Evolutionary conservation across 1,284 basidiomycete species (phyloP).

Genomic region (Ganoderma sp.): DNA sequence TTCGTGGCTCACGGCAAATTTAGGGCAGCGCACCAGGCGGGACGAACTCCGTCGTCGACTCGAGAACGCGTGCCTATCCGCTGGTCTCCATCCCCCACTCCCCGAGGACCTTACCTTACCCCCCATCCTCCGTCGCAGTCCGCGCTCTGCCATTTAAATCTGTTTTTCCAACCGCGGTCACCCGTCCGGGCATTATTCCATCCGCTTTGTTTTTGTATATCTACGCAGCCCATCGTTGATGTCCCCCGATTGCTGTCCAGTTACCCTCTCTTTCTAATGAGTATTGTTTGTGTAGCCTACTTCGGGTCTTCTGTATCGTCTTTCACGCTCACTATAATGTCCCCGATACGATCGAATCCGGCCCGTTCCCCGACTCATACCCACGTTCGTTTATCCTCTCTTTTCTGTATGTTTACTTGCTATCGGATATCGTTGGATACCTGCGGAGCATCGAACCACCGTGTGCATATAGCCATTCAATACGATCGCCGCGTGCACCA

Average conservation of each 20-base stretch:
- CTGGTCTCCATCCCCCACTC: conserved; percentile 35
- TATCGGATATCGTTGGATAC: conserved; percentile 9
- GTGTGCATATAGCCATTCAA: conserved; percentile 15
- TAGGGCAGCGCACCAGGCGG: conserved; percentile 37
- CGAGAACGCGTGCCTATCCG: conserved; percentile 36
- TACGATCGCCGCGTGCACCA: conserved; percentile 4
- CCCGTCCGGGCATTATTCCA: conserved; percentile 8
- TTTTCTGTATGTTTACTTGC: conserved; percentile 17
- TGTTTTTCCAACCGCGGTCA: conserved; percentile 6
- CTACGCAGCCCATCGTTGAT: conserved; percentile 16
- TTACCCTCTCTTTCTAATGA: conserved; percentile 19
- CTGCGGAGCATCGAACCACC: not conserved
- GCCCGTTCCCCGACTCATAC: conserved; percentile 1
- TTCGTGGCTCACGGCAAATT: conserved; percentile 10
- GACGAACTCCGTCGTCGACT: conserved; percentile 39
- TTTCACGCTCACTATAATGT: conserved; percentile 20
- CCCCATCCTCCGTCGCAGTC: conserved; percentile 33
- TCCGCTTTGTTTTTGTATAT: conserved; percentile 13
- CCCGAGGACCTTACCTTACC: conserved; percentile 37
- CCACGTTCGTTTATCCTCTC: not conserved
- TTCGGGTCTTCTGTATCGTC: conserved; percentile 25
- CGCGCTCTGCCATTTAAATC: conserved; percentile 10
- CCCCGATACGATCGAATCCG: conserved; percentile 11
- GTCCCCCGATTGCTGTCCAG: conserved; percentile 15
- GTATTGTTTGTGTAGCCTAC: conserved; percentile 29